phyloP scores from a whole-genome alignment of 1,284 basidiomycete genomes.

The Cryptococcus floricola region DNA sequence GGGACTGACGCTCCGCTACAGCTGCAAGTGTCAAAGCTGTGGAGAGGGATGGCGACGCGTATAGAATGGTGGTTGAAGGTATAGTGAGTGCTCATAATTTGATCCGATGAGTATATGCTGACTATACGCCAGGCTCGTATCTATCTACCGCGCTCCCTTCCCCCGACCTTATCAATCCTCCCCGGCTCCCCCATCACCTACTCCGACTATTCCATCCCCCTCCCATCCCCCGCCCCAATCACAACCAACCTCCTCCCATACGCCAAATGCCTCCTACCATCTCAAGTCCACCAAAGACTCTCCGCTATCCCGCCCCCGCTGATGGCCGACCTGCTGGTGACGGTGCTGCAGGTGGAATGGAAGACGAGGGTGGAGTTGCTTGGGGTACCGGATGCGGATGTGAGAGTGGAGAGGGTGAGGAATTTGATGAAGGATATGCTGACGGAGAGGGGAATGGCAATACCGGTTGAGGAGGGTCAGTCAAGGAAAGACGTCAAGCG shows the following conservation, averaged over 20 bases:
- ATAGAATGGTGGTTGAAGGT: constrained; percentile 33
- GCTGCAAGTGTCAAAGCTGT: constrained; percentile 40
- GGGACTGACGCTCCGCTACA: constrained; percentile 5
- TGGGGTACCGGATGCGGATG: constrained; percentile 30
- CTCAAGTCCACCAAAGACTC: constrained; percentile 35
- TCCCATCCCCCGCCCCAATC: constrained; percentile 14
- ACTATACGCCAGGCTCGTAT: constrained; percentile 26
- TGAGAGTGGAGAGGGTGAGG: constrained; percentile 25
- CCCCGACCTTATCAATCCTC: constrained; percentile 40
- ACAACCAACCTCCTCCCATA: constrained; percentile 28
- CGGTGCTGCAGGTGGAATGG: constrained; percentile 35
- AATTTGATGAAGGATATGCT: constrained; percentile 26
- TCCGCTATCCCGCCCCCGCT: constrained; percentile 28
- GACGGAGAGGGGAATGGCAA: constrained; percentile 18
- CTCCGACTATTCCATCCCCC: constrained; percentile 35
- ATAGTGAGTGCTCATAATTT: constrained; percentile 22
- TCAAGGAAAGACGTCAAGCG: not conserved
- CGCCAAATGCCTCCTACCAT: constrained; percentile 30
- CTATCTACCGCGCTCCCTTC: constrained; percentile 38
- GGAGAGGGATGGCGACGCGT: constrained; percentile 22
- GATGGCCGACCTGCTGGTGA: constrained; percentile 39
- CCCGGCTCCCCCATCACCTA: constrained; percentile 32
- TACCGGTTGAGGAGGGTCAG: constrained; percentile 1
- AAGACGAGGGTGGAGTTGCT: constrained; percentile 37
- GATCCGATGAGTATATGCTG: not conserved